Evolutionary conservation across 2,329 filamentous ascomycete species (phyloP).

Genomic region (Fusarium marasasianum): DNA sequence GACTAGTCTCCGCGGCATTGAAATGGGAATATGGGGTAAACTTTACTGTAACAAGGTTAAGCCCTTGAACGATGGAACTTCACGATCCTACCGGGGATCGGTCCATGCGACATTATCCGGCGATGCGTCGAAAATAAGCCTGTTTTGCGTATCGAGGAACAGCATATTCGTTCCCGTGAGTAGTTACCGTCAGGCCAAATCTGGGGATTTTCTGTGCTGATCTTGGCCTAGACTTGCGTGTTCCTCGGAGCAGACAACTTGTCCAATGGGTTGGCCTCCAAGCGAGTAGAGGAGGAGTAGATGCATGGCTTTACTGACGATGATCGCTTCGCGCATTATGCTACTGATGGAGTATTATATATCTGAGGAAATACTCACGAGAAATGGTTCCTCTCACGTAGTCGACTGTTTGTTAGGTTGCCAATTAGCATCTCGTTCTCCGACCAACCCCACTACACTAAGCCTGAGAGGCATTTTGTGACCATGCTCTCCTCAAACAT

Average conservation of each 20-base stretch:
- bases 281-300: neutral
- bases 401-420: neutral
- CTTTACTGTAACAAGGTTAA: neutral
- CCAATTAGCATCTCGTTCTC: neutral
- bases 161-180: neutral
- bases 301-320: neutral
- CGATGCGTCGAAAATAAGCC: neutral
- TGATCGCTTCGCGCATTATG: neutral
- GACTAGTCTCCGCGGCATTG: slow-evolving; percentile 16
- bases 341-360: neutral
- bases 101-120: neutral
- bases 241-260: neutral
- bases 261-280: neutral
- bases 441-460: neutral
- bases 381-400: neutral
- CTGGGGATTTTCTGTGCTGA: neutral
- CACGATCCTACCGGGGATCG: neutral
- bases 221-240: neutral
- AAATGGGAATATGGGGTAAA: neutral
- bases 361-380: neutral
- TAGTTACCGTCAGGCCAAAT: neutral
- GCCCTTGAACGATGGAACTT: neutral
- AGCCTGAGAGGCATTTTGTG: neutral
- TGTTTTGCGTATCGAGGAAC: neutral
- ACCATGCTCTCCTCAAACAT: slow-evolving; percentile 2